A percentile compares a stretch with the other conserved stretches of the same genome.
phyloP scores from a whole-genome alignment of 2,329 filamentous ascomycete genomes.

The Paracoccidioides lutzii region DNA sequence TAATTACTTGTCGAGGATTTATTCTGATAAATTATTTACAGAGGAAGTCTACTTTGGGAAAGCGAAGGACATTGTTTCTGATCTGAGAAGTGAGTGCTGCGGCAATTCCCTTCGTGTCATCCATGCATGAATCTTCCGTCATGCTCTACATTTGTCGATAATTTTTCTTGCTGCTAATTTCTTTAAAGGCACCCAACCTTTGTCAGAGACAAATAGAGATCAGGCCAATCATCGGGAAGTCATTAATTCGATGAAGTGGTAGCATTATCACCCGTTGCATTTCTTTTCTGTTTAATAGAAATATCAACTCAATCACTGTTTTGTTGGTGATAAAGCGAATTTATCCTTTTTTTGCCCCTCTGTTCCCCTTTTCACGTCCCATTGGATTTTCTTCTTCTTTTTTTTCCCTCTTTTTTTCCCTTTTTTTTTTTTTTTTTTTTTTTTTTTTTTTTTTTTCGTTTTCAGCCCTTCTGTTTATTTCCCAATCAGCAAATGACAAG shows the following conservation, averaged over 20 bases:
- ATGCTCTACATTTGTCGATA: background rate
- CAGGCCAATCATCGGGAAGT: conserved; percentile 78
- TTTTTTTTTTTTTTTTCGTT: background rate
- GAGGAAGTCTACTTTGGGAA: conserved; percentile 99
- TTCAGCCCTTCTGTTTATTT: background rate
- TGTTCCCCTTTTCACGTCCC: too few relatives aligned
- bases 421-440: background rate
- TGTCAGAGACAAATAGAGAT: conserved; percentile 76
- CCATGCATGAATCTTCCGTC: conserved; percentile 4
- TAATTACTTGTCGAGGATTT: too few relatives aligned
- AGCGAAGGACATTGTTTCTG: conserved; percentile 94
- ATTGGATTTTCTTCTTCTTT: background rate
- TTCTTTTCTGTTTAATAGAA: conserved; percentile 4
- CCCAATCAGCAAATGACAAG: background rate
- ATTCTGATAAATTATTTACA: conserved; percentile 15
- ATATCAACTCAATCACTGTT: background rate
- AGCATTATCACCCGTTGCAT: conserved; percentile 8
- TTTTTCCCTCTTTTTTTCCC: background rate
- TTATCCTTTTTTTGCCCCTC: background rate
- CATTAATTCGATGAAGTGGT: conserved; percentile 49
- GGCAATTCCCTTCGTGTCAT: background rate
- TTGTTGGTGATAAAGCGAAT: background rate
- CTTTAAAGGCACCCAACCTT: conserved; percentile 49
- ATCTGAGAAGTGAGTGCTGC: conserved; percentile 58
- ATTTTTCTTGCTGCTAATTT: conserved; percentile 8